phyloP scores from a whole-genome alignment of 2,329 filamentous ascomycete genomes.

The Corinectria fuckeliana region DNA sequence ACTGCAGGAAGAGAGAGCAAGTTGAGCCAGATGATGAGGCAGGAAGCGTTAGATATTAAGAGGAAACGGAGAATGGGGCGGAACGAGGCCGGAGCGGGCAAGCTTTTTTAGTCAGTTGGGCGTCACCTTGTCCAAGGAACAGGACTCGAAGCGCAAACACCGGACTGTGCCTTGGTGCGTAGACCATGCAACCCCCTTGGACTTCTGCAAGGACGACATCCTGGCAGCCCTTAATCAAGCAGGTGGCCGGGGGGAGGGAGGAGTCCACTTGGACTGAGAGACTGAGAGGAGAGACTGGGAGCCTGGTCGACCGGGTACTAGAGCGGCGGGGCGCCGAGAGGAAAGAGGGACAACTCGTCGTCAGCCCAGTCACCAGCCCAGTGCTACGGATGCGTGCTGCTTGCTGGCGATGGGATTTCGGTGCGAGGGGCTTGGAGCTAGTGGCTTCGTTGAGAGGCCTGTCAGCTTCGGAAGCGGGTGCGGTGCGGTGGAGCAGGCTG shows the following conservation, averaged over 20 bases:
- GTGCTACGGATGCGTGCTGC: not conserved
- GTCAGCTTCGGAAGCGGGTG: not conserved
- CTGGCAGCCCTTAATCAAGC: slow-evolving; percentile 22
- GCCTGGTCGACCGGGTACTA: too few relatives aligned
- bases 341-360: too few relatives aligned
- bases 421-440: not conserved
- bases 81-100: slow-evolving; percentile 27
- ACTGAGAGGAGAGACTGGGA: not conserved
- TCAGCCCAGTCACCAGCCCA: too few relatives aligned
- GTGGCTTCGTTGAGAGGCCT: not conserved
- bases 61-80: slow-evolving; percentile 30
- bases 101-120: slow-evolving; percentile 32
- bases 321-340: too few relatives aligned
- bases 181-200: slow-evolving; percentile 33
- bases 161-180: slow-evolving; percentile 32
- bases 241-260: slow-evolving; percentile 21
- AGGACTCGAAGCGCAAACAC: slow-evolving; percentile 33
- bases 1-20: slow-evolving; percentile 24
- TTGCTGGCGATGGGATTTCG: not conserved
- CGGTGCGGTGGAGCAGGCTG: not conserved
- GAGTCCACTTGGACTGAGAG: slow-evolving; percentile 12
- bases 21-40: slow-evolving; percentile 25
- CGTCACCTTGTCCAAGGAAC: slow-evolving; percentile 28
- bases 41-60: slow-evolving; percentile 39
- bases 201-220: slow-evolving; percentile 22